Percentiles rank a stretch among this genome's conserved stretches.
These are phyloP conservation scores for Beverwykella pulmonaria DNA, from an alignment of 495 filamentous ascomycete species.

Conservation along the genomic window DNA sequence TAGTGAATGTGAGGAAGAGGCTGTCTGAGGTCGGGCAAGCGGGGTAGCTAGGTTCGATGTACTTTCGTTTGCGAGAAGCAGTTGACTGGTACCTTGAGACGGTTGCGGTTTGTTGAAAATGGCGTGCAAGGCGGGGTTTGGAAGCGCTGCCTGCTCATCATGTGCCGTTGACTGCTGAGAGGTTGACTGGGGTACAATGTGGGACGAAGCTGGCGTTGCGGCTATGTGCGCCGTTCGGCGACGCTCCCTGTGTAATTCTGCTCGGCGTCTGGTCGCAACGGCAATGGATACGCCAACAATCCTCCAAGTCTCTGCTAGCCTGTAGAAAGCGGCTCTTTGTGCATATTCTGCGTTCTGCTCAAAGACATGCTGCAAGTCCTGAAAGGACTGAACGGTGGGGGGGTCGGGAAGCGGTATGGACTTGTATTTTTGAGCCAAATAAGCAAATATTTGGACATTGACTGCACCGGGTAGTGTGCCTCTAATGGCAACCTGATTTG, in stretches of 20 bases:
- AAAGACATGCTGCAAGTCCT: conserved; percentile 34
- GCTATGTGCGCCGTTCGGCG: conserved; percentile 10
- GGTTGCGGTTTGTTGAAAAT: conserved; percentile 19
- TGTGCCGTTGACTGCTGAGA: conserved; percentile 14
- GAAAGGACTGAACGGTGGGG: conserved; percentile 33
- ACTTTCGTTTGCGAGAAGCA: conserved; percentile 45
- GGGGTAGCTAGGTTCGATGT: conserved; percentile 81
- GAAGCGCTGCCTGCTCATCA: conserved; percentile 10
- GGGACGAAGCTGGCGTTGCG: conserved; percentile 8
- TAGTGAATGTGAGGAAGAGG: conserved; percentile 27
- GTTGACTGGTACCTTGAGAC: conserved; percentile 43
- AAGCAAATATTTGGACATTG: conserved; percentile 41
- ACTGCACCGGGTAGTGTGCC: conserved; percentile 34
- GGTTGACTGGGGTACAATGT: background rate
- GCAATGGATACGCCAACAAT: conserved; percentile 34
- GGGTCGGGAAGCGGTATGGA: conserved; percentile 33
- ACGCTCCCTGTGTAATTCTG: conserved; percentile 23
- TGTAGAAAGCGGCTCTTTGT: conserved; percentile 38
- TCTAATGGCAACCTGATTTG: conserved; percentile 46
- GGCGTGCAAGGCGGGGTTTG: conserved; percentile 31
- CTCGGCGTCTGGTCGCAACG: conserved; percentile 33
- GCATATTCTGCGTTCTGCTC: conserved; percentile 43
- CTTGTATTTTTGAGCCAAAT: conserved; percentile 46
- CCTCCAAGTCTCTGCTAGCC: conserved; percentile 44
- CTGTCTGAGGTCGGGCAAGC: conserved; percentile 67